phyloP scores from a whole-genome alignment of 2,329 filamentous ascomycete genomes.

The Cladosporium sp. region DNA sequence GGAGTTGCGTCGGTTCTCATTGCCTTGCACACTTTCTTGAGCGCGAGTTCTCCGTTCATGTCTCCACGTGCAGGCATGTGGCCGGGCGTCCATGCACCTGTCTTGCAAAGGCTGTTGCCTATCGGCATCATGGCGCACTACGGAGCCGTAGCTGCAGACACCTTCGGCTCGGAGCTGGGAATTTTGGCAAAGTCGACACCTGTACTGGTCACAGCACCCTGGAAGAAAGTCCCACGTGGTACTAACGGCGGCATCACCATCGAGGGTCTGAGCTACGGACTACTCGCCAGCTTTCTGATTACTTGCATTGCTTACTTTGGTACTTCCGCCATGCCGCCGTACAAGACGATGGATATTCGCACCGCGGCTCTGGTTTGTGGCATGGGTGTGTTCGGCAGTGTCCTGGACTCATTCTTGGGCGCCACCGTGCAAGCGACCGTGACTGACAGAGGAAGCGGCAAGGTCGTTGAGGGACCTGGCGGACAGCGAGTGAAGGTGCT shows the following conservation, averaged over 20 bases:
- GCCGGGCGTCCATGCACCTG: constrained; percentile 45
- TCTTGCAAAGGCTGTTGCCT: constrained; percentile 44
- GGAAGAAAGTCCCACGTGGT: constrained; percentile 80
- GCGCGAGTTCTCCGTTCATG: constrained; percentile 39
- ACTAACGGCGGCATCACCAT: constrained; percentile 91
- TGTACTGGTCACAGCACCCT: constrained; percentile 80
- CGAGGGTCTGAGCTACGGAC: constrained; percentile 59
- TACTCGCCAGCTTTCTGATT: constrained; percentile 54
- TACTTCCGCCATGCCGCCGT: constrained; percentile 26
- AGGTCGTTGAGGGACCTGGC: constrained; percentile 78
- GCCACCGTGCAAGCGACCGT: constrained; percentile 85
- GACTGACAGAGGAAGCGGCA: constrained; percentile 77
- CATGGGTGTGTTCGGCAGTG: constrained; percentile 76
- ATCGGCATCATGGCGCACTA: constrained; percentile 63
- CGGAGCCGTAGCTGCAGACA: constrained; percentile 87
- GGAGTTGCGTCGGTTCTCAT: constrained; percentile 70
- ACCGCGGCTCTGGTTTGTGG: constrained; percentile 54
- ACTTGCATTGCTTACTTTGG: constrained; percentile 65
- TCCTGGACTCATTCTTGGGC: constrained; percentile 86
- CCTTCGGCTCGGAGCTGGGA: constrained; percentile 91
- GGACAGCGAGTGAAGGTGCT: constrained; percentile 52
- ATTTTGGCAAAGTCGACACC: constrained; percentile 78
- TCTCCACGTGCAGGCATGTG: constrained; percentile 32
- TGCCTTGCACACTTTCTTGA: constrained; percentile 52
- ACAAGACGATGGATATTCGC: constrained; percentile 23